A percentile compares a stretch with the other conserved stretches of the same genome.
phyloP scores from a whole-genome alignment of 495 filamentous ascomycete species.

The Neurospora cerealis region DNA sequence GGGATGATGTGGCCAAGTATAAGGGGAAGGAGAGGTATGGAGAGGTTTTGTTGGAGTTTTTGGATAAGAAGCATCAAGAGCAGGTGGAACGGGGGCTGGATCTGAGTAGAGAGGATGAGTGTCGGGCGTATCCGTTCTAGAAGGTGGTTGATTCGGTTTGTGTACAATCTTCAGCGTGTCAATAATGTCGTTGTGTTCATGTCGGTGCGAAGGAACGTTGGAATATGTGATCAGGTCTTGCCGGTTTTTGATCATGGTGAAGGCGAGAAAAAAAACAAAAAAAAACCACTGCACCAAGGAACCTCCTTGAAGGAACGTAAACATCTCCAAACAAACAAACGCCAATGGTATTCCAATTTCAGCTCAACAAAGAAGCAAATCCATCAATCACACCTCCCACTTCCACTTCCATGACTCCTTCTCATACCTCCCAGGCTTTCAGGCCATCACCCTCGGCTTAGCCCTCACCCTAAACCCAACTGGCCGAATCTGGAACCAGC shows the following conservation, averaged over 20 bases:
- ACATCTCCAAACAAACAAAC: background rate
- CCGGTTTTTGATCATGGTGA: background rate
- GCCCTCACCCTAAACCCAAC: constrained; percentile 31
- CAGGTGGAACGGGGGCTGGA: constrained; percentile 60
- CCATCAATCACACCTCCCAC: background rate
- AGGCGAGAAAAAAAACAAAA: background rate
- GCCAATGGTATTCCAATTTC: background rate
- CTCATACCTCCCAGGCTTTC: background rate
- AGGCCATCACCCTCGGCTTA: constrained; percentile 18
- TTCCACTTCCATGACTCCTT: background rate
- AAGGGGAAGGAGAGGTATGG: constrained; percentile 76
- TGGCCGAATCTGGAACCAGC: constrained; percentile 38
- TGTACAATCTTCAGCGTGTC: background rate
- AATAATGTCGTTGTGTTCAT: background rate
- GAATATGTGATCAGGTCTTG: background rate
- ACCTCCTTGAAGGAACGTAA: too few relatives aligned
- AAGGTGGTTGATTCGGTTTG: background rate
- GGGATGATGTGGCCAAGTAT: constrained; percentile 71
- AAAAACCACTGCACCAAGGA: background rate
- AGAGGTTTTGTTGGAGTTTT: constrained; percentile 70
- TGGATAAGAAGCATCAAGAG: constrained; percentile 70
- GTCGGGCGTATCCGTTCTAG: constrained; percentile 24
- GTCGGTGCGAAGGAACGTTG: background rate
- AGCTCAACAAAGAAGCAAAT: background rate
- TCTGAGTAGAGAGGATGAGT: constrained; percentile 49